Conservation (phyloP, 2,329 filamentous ascomycete species). For the Myriosclerotinia duriaeana region DNA sequence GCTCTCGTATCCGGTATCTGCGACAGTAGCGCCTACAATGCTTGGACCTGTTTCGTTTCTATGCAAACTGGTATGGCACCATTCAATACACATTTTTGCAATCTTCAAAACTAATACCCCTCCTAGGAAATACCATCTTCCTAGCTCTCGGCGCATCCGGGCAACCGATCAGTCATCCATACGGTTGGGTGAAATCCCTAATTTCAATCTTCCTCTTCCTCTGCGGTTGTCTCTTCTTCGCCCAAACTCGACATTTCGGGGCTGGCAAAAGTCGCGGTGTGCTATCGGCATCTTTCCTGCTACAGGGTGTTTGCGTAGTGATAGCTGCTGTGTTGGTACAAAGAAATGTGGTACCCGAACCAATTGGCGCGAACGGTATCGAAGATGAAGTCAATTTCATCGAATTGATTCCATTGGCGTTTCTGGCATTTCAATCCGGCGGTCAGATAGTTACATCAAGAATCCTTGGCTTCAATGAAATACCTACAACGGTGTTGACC, state of each 20-base stretch:
- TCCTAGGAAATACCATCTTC: constrained; percentile 60
- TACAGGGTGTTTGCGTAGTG: constrained; percentile 53
- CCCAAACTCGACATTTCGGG: constrained; percentile 37
- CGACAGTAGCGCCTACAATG: constrained; percentile 49
- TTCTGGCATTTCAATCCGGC: constrained; percentile 68
- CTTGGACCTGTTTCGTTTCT: constrained; percentile 50
- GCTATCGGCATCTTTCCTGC: constrained; percentile 50
- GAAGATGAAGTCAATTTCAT: constrained; percentile 43
- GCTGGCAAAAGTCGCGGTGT: constrained; percentile 44
- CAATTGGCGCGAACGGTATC: constrained; percentile 38
- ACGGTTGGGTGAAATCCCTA: constrained; percentile 54
- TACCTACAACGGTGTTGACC: constrained; percentile 78
- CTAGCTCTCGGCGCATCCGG: constrained; percentile 57
- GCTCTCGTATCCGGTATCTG: constrained; percentile 49
- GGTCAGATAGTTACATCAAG: constrained; percentile 76
- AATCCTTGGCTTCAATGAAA: constrained; percentile 64
- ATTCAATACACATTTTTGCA: neutral
- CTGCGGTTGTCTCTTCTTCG: constrained; percentile 52
- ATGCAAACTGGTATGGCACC: constrained; percentile 51
- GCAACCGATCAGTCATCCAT: constrained; percentile 51
- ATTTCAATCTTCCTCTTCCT: constrained; percentile 55
- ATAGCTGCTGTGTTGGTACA: constrained; percentile 55
- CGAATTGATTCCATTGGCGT: constrained; percentile 47
- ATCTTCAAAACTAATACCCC: constrained; percentile 2
- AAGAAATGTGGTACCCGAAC: constrained; percentile 47